Evolutionary conservation across 2,329 filamentous ascomycete species (phyloP), one percentile per base, ranked within the genome.

Genomic region (Aspergillus ibericus): DNA sequence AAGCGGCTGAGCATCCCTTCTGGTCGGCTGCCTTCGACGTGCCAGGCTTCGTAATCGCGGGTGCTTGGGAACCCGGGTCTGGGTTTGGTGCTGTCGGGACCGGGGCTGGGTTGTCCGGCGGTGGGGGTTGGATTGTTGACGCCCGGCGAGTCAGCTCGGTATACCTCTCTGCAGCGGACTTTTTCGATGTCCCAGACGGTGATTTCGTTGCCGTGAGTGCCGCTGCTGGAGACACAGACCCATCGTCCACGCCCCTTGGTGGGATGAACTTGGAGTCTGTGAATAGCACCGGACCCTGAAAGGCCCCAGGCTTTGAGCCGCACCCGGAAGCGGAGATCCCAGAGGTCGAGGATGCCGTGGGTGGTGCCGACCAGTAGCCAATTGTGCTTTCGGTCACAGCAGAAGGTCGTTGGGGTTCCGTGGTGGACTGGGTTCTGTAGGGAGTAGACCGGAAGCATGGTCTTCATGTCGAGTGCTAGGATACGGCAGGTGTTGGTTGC

Each of bases 141-240:
- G 12, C 62, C 63, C 1, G 64, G 61, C 8, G 68, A 69, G 29
- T 86, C 83, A 7, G 82, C 72, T 72, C 92, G 88, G 72, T 96
- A 96, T 1, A 97, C 88, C 72, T 98, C 93, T 59, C 91, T 86
- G 70, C 95, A 99, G 47, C 90, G 84, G 7, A 88, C 86, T 77
- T 93, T 96, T 72, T 98, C 93, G 15, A 98, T 81, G 70, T 98
- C 95, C 95, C 95, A 99, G 0, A 96, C 90, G 0, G 92, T 96
- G 32, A 99, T 86, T 71, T 99, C 95, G 47, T 77, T 75, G 15
- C 92, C 92, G 61, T 91, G 87, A 4, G 87, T 90, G 7, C 90
- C 96, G 8, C 93, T 93, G 15, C 93, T 93, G 2, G 92, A 89
- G 8, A 97, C 89, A 72, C 92, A 96, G 1, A 98, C 85, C 85